Evolutionary conservation across 345 rosid species (phyloP).

Genomic region (Melastoma malabathricum): DNA sequence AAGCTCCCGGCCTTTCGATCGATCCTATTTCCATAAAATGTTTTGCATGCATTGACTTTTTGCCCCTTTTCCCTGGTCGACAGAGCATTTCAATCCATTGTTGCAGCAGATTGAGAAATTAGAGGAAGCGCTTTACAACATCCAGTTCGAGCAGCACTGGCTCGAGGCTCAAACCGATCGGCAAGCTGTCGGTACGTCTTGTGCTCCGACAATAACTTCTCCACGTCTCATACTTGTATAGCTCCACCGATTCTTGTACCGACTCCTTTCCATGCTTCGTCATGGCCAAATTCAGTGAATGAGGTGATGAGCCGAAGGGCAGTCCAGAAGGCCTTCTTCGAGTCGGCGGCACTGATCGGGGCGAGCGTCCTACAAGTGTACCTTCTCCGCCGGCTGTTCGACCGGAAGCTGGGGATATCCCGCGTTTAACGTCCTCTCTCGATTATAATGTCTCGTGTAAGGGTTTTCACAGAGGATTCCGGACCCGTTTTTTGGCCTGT

Average conservation of each 20-base stretch:
- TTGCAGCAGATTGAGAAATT: conserved; percentile 45
- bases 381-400: conserved; percentile 53
- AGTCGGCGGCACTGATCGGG: conserved; percentile 46
- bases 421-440: conserved; percentile 26
- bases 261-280: background rate
- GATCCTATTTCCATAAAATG: background rate
- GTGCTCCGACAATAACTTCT: background rate
- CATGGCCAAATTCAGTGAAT: conserved; percentile 31
- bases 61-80: background rate
- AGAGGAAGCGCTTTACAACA: conserved; percentile 59
- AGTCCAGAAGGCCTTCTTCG: conserved; percentile 48
- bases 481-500: background rate
- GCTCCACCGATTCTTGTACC: background rate
- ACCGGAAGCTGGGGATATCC: conserved; percentile 51
- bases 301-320: conserved; percentile 52
- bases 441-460: background rate
- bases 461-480: background rate
- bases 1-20: background rate
- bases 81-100: conserved; percentile 56
- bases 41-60: too few species aligned
- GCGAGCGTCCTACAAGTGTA: conserved; percentile 49
- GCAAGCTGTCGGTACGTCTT: conserved; percentile 35
- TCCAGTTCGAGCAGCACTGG: conserved; percentile 74
- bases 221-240: background rate
- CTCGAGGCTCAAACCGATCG: conserved; percentile 69